Evolutionary conservation across 192 early-diverging fungal genomes (phyloP), one percentile per base, ranked within the genome.

Genomic region (Entomortierella chlamydospora): DNA sequence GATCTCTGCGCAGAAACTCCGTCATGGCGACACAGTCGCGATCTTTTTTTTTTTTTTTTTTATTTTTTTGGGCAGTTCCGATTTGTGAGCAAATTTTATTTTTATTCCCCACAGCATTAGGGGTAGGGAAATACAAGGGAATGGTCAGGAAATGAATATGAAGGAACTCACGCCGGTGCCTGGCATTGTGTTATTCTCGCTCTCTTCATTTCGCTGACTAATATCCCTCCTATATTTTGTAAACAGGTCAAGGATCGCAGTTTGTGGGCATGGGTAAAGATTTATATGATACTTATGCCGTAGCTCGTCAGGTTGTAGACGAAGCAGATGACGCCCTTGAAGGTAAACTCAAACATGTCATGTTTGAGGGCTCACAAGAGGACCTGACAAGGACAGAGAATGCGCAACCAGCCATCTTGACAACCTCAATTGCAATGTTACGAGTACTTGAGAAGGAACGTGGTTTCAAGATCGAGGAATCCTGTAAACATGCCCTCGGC

Each of bases 211-310:
- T 47, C 12, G n/a, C n/a, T n/a, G n/a, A n/a, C n/a, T n/a, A n/a
- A n/a, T n/a, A n/a, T n/a, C n/a, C n/a, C n/a, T n/a, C 15, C 45
- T 47, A 12, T 47, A 12, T 47, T 12, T 15, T 20, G 12, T 2
- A 47, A 51, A 45, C 64, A 86, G 93, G 93, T 17, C 93, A 95
- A 77, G 93, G 93, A 47, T 91, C 93, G 12, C 93, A 95, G 78
- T 93, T 89, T 84, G 87, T 93, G 73, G 95, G 97, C 53, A 99
- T 99, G 97, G 95, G 95, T 11, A 85, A 84, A 70, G 97, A 98
- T 83, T 82, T 99, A 31, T 95, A 93, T 59, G 85, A 90, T 25
- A 73, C 83, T 34, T 97, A 90, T 54, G 51, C 90, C 13, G 89
- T 86, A 2, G 93, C 97, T 18, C 90, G 90, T 45, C 84, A 85